phyloP scores from a whole-genome alignment of 352 stramenopile genomes.

The Pythium utonaiense region DNA sequence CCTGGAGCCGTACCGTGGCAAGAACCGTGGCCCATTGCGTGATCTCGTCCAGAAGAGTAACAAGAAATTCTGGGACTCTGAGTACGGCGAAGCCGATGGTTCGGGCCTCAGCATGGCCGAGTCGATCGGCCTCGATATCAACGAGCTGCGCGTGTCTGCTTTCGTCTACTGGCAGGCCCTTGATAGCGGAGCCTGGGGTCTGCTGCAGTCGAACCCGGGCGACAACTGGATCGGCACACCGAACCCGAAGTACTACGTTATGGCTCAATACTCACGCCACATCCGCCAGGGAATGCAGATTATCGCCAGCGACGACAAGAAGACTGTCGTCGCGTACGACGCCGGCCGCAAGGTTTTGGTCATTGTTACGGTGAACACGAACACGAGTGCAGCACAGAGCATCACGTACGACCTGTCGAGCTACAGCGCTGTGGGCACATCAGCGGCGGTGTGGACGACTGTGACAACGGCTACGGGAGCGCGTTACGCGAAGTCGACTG shows the following conservation, averaged over 20 bases:
- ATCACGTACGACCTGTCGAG: constrained; percentile 38
- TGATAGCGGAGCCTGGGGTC: constrained; percentile 50
- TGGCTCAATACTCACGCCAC: constrained; percentile 59
- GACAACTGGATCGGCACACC: constrained; percentile 34
- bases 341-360: constrained; percentile 34
- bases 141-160: constrained; percentile 48
- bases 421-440: constrained; percentile 28
- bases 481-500: constrained; percentile 30
- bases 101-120: constrained; percentile 45
- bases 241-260: constrained; percentile 52
- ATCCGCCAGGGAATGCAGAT: constrained; percentile 59
- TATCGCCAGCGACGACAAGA: constrained; percentile 32
- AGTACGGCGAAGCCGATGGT: constrained; percentile 50
- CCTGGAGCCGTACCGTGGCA: constrained; percentile 36
- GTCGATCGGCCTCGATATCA: constrained; percentile 49
- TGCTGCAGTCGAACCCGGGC: constrained; percentile 39
- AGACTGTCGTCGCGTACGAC: constrained; percentile 49
- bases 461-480: constrained; percentile 33
- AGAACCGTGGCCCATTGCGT: constrained; percentile 33
- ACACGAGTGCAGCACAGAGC: constrained; percentile 19
- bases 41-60: constrained; percentile 22
- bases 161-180: constrained; percentile 68
- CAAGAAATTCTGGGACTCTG: constrained; percentile 57
- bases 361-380: constrained; percentile 44
- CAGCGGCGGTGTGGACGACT: constrained; percentile 39